Evolutionary conservation across 2,329 filamentous ascomycete genomes (phyloP).

Genomic region (Metarhizium album): DNA sequence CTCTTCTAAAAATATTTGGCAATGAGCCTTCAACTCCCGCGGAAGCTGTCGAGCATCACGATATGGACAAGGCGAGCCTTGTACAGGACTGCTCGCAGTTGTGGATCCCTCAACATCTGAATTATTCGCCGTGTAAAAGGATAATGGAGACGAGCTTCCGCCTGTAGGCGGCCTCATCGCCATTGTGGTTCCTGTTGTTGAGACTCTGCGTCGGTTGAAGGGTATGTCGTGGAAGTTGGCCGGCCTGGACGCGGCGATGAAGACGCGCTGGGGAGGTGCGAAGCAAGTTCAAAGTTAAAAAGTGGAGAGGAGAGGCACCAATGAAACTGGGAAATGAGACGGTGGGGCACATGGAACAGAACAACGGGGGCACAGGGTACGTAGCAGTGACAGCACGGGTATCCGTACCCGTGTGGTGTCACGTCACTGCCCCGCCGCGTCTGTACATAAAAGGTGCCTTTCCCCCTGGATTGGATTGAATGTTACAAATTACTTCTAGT

Average conservation of each 20-base stretch:
- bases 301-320: no score
- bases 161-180: slow-evolving; percentile 10
- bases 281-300: neutral
- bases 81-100: slow-evolving; percentile 24
- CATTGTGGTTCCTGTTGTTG: slow-evolving; percentile 5
- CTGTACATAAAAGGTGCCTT: no score
- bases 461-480: no score
- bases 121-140: slow-evolving; percentile 25
- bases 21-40: slow-evolving; percentile 53
- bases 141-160: slow-evolving; percentile 20
- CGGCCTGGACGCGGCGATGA: neutral
- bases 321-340: no score
- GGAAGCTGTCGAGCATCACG: slow-evolving; percentile 45
- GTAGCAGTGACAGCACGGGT: no score
- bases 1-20: slow-evolving; percentile 66
- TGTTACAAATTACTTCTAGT: no score
- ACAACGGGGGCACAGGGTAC: no score
- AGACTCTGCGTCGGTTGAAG: neutral
- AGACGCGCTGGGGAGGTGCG: neutral
- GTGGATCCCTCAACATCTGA: slow-evolving; percentile 20
- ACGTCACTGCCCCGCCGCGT: no score
- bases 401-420: no score
- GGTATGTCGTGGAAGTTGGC: neutral
- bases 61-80: slow-evolving; percentile 29
- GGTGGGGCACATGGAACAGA: no score